A percentile compares a stretch with the other conserved stretches of the same genome.
phyloP scores from a whole-genome alignment of 805 yeast species.

The Myxozyma nipponensis region DNA sequence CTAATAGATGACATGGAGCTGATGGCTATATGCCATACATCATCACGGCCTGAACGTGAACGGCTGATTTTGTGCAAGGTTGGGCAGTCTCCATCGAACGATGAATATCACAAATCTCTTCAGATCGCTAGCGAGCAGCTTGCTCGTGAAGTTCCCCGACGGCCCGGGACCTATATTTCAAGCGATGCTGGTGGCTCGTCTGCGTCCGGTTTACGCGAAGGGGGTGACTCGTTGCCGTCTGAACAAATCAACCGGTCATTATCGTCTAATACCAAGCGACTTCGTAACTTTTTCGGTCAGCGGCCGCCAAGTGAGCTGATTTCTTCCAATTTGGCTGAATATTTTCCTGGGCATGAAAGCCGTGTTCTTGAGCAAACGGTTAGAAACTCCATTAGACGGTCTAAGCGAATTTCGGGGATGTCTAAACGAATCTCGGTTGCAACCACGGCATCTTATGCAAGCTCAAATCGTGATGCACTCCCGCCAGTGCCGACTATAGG shows the following conservation, averaged over 20 bases:
- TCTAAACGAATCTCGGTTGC: slow-evolving; percentile 35
- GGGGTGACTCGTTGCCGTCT: too few species aligned
- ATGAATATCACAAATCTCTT: slow-evolving; percentile 32
- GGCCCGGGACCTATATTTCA: slow-evolving; percentile 18
- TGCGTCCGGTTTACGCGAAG: too few species aligned
- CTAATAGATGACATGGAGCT: slow-evolving; percentile 73
- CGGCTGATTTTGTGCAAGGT: slow-evolving; percentile 65
- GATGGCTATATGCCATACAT: slow-evolving; percentile 76
- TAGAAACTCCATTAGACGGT: slow-evolving; percentile 76
- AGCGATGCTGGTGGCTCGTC: not conserved
- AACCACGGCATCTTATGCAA: slow-evolving; percentile 32
- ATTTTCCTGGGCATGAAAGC: slow-evolving; percentile 80
- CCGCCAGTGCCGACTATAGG: slow-evolving; percentile 43
- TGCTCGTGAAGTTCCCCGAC: slow-evolving; percentile 16
- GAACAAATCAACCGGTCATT: not conserved
- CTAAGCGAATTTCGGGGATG: slow-evolving; percentile 55
- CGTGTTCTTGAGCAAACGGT: slow-evolving; percentile 73
- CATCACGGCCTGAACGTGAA: slow-evolving; percentile 64
- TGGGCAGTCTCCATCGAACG: slow-evolving; percentile 53
- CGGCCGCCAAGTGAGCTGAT: slow-evolving; percentile 92
- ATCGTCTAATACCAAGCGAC: slow-evolving; percentile 17
- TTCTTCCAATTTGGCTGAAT: slow-evolving; percentile 82
- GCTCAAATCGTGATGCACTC: slow-evolving; percentile 23
- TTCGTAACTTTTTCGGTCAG: slow-evolving; percentile 66
- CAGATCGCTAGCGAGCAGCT: slow-evolving; percentile 26